Conservation (phyloP, 1,139 yeast species). For the Taphrina populina region DNA sequence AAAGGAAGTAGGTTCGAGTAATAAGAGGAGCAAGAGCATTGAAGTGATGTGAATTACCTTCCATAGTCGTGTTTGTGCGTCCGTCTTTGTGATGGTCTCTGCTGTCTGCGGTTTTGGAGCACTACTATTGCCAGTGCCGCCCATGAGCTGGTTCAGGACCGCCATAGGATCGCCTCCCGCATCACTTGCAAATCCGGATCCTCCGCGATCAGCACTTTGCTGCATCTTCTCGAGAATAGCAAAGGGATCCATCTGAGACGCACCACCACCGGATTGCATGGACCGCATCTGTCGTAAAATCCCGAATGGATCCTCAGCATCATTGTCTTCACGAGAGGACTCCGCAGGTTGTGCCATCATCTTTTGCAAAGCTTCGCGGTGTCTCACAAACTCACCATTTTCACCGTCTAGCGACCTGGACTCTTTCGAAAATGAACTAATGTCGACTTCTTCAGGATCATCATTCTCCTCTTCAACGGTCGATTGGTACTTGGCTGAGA, state of each 20-base stretch:
- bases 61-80: conserved; percentile 7
- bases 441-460: conserved; percentile 20
- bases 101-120: neutral
- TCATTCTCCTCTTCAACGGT: conserved; percentile 3
- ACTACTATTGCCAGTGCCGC: neutral
- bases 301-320: conserved; percentile 10
- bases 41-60: conserved; percentile 6
- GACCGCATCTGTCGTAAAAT: conserved; percentile 8
- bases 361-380: neutral
- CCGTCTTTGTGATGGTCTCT: neutral
- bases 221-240: conserved; percentile 30
- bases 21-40: conserved; percentile 2
- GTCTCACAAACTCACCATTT: neutral
- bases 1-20: conserved; percentile 2
- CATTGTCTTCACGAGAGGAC: neutral
- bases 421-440: neutral
- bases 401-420: neutral
- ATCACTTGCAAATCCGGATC: conserved; percentile 4
- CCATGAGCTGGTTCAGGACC: conserved; percentile 5
- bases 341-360: conserved; percentile 1
- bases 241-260: conserved; percentile 10
- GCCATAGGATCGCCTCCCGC: neutral
- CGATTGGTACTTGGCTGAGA: neutral
- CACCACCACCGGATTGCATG: neutral
- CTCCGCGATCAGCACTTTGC: conserved; percentile 8